Evolutionary conservation across 75 land plant genomes (phyloP).

Genomic region (Pinus taeda): DNA sequence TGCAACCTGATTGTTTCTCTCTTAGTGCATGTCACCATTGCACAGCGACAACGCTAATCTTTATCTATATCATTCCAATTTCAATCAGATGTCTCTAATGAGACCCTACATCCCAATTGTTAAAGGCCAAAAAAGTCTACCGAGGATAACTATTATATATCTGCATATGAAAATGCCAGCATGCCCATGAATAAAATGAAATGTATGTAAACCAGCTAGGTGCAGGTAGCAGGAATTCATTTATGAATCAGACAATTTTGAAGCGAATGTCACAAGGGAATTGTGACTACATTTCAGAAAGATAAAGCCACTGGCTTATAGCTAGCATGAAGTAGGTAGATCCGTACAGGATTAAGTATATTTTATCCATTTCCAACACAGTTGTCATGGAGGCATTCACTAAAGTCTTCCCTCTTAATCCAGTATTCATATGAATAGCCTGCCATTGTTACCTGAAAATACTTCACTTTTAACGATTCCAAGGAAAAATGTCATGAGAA

Average conservation of each 20-base stretch:
- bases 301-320: neutral
- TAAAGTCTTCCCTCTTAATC: neutral
- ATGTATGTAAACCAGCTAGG: neutral
- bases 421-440: neutral
- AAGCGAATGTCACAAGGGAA: neutral
- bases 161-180: neutral
- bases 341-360: neutral
- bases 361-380: neutral
- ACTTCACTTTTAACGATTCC: neutral
- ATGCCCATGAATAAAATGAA: neutral
- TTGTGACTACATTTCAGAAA: neutral
- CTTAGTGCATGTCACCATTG: no score
- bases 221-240: neutral
- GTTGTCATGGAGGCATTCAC: neutral
- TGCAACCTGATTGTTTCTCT: no score
- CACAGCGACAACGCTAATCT: no score
- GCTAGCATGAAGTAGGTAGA: neutral
- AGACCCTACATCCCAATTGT: neutral
- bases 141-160: neutral
- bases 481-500: neutral
- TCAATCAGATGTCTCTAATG: neutral
- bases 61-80: neutral
- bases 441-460: neutral
- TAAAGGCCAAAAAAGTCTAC: no score
- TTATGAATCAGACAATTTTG: neutral